Percentiles rank a stretch among this genome's conserved stretches.
phyloP scores from a whole-genome alignment of 371 early-diverging fungal genomes.

The Mucor saturninus region DNA sequence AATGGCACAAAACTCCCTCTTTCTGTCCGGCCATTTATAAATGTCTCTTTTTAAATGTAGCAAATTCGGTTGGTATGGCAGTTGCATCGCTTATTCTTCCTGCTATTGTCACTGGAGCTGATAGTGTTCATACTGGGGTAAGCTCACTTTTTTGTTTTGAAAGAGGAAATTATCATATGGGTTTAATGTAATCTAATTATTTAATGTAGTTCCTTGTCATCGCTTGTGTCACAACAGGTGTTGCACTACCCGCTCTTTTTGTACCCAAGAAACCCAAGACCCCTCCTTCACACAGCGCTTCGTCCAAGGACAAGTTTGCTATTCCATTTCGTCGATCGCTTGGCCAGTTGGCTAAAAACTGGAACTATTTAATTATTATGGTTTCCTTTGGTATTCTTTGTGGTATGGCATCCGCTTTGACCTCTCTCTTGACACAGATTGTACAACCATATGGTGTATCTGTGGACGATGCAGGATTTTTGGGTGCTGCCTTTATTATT shows the following conservation, averaged over 20 bases:
- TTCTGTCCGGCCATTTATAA: too few relatives aligned
- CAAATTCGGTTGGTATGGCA: conserved; percentile 55
- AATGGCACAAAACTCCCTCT: too few relatives aligned
- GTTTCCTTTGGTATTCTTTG: conserved; percentile 60
- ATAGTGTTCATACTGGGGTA: conserved; percentile 32
- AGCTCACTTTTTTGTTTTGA: conserved; percentile 7
- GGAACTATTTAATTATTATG: conserved; percentile 61
- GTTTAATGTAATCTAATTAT: background rate
- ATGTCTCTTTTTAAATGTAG: conserved; percentile 21
- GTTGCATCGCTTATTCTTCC: conserved; percentile 48
- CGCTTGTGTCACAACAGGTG: conserved; percentile 48
- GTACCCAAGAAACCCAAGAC: conserved; percentile 61
- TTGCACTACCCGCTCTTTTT: conserved; percentile 53
- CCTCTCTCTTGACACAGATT: conserved; percentile 65
- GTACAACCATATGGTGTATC: conserved; percentile 64
- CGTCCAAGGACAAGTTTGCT: conserved; percentile 31
- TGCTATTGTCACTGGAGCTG: conserved; percentile 34
- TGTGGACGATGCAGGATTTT: conserved; percentile 62
- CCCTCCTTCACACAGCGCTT: conserved; percentile 57
- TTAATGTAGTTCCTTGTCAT: conserved; percentile 41
- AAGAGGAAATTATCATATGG: background rate
- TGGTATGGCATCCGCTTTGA: conserved; percentile 67
- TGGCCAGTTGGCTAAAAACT: conserved; percentile 53
- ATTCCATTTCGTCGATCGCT: conserved; percentile 52
- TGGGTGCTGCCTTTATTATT: conserved; percentile 60